Base-by-base conservation (phyloP, 2,329 filamentous ascomycete genomes). In the Aspergillus terreus region DNA sequence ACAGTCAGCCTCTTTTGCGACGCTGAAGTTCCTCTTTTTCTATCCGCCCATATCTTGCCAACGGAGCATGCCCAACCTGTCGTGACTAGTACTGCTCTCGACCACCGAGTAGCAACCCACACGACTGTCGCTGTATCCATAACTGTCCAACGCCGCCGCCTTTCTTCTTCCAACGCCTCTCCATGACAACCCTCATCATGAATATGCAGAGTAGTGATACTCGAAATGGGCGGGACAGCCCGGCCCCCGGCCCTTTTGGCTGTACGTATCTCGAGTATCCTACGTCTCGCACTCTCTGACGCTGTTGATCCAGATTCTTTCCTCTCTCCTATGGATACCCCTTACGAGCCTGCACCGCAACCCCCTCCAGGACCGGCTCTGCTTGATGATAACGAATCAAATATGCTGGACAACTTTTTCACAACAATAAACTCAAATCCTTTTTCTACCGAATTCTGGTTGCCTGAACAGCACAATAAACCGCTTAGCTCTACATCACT, bases 351-450 rank as follows among this genome's bases (percentile, higher is more conserved):
- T 58, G 78, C 84, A 48, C 84, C 85, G 41, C 81, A 83, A 46
- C 82, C 82, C 44, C 81, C 84, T 9, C 80, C 80, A 2, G 85
- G 85, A n/a, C 79, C 79, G 35, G 82, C 85, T 15, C 76, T 89
- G 38, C 78, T 89, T 55, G 81, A 83, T 58, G 82, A 85, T 60
- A 80, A 63, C 46, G 72, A 74, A 62, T 80, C 75, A 47, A 82
- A 78, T 59, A 72, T 81, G 52, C 73, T 89, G 15, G 77, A 79
- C 53, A 73, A 67, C 49, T 74, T 74, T 52, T 74, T 74, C 52
- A 72, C 67, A 23, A 72, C 71, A 1, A 67, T 74, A 63, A 72
- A 72, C 45, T 62, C 69, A 3, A 70, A 67, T 38, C 69, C 66
- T 46, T 63, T 74, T 19, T 60, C 64, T 23, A 69, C 65, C 48